These are phyloP conservation scores for Chytridium lagenaria DNA, from an alignment of 371 early-diverging fungal species.

Conservation along the genomic window DNA sequence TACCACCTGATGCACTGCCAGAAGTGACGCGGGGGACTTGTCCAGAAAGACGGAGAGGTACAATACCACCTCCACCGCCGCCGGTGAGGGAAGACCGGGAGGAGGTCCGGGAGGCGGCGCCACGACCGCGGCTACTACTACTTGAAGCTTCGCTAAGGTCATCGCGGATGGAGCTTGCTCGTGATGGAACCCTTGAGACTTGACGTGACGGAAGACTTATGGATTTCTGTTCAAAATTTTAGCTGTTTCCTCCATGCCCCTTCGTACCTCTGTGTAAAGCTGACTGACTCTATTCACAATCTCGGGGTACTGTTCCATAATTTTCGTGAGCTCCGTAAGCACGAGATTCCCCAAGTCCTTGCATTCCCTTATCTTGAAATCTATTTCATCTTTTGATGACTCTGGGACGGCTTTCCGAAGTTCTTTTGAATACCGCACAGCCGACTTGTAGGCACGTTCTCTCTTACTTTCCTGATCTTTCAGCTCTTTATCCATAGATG, in stretches of 20 bases:
- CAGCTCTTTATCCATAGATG: constrained; percentile 47
- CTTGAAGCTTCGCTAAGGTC: constrained; percentile 8
- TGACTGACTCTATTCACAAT: constrained; percentile 35
- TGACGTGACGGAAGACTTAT: constrained; percentile 52
- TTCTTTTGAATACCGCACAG: constrained; percentile 35
- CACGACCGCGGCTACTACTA: constrained; percentile 15
- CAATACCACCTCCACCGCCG: constrained; percentile 23
- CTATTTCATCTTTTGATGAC: constrained; percentile 44
- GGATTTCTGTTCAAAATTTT: constrained; percentile 29
- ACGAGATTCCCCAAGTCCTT: constrained; percentile 50
- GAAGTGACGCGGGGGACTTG: not conserved
- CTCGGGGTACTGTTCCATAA: constrained; percentile 45
- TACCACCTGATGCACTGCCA: constrained; percentile 1
- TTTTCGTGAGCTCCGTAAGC: constrained; percentile 41
- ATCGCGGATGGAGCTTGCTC: constrained; percentile 28
- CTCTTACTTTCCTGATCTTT: constrained; percentile 53
- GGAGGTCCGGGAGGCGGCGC: constrained; percentile 25
- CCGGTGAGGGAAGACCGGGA: constrained; percentile 29
- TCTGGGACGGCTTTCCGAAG: constrained; percentile 26
- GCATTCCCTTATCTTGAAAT: constrained; percentile 46
- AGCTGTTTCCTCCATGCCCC: not conserved
- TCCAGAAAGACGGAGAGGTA: not conserved
- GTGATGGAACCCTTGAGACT: constrained; percentile 45
- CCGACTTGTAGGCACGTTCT: constrained; percentile 48
- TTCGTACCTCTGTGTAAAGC: constrained; percentile 37